Evolutionary conservation across 768 basidiomycete species (phyloP).

Genomic region (Piloderma croceum): DNA sequence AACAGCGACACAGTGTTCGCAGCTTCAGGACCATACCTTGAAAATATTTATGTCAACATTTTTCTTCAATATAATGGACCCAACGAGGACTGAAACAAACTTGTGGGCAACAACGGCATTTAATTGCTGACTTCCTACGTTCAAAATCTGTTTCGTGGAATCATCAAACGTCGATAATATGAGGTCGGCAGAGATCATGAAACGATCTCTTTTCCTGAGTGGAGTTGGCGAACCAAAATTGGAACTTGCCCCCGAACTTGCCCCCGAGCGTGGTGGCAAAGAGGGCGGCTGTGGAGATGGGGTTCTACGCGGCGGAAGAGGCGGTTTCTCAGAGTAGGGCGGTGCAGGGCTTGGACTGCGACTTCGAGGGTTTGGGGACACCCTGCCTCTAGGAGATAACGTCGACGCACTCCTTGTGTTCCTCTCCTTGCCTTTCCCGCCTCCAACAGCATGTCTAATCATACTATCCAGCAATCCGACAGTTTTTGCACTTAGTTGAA

Average conservation of each 20-base stretch:
- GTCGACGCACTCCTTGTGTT: slow-evolving; percentile 12
- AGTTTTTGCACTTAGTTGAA: slow-evolving; percentile 60
- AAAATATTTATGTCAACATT: slow-evolving; percentile 3
- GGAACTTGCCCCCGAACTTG: slow-evolving; percentile 4
- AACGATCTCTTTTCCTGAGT: slow-evolving; percentile 39
- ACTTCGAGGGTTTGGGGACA: neutral
- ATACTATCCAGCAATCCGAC: slow-evolving; percentile 54
- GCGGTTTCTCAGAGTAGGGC: slow-evolving; percentile 15
- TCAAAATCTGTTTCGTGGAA: slow-evolving; percentile 47
- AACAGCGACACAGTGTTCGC: slow-evolving; percentile 53
- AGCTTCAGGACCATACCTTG: slow-evolving; percentile 59
- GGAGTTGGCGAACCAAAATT: slow-evolving; percentile 9
- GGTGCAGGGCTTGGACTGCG: slow-evolving; percentile 6
- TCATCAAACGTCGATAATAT: slow-evolving; percentile 60
- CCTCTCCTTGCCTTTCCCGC: slow-evolving; percentile 33
- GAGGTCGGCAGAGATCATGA: slow-evolving; percentile 61
- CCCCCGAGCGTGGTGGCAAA: slow-evolving; percentile 3
- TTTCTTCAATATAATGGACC: neutral
- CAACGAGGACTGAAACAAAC: slow-evolving; percentile 25
- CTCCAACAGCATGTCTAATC: slow-evolving; percentile 52
- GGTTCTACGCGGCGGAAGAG: slow-evolving; percentile 30
- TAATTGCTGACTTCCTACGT: slow-evolving; percentile 42
- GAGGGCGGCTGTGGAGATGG: slow-evolving; percentile 5
- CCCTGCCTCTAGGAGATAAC: slow-evolving; percentile 17
- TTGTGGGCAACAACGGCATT: slow-evolving; percentile 53